phyloP scores from a whole-genome alignment of 805 yeast genomes.

The Yamadazyma phyllophila region DNA sequence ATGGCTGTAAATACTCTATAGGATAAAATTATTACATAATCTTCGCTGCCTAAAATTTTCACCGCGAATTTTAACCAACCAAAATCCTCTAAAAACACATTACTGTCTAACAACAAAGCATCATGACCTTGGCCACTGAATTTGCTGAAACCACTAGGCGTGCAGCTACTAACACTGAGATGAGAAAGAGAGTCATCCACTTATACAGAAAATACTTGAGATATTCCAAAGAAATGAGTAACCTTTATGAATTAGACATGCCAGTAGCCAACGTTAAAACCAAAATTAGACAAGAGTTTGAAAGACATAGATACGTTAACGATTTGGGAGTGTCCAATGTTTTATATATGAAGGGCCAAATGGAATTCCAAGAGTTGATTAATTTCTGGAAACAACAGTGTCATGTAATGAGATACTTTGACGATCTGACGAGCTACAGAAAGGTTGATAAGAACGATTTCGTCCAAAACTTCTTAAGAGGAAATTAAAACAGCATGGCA shows the following conservation, averaged over 20 bases:
- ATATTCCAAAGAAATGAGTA: constrained; percentile 57
- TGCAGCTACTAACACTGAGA: constrained; percentile 57
- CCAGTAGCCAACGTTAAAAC: constrained; percentile 79
- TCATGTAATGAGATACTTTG: constrained; percentile 80
- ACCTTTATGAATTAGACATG: constrained; percentile 69
- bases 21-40: background rate
- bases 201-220: constrained; percentile 72
- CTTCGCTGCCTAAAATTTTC: constrained; percentile 1
- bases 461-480: constrained; percentile 71
- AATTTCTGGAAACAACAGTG: constrained; percentile 91
- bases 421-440: constrained; percentile 57
- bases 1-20: too few relatives aligned
- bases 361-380: constrained; percentile 85
- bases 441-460: constrained; percentile 59
- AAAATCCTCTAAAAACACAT: constrained; percentile 14
- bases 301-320: constrained; percentile 72
- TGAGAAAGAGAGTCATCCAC: constrained; percentile 61
- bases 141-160: constrained; percentile 79
- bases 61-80: constrained; percentile 20
- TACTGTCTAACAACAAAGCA: constrained; percentile 3
- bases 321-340: constrained; percentile 67
- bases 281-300: constrained; percentile 85
- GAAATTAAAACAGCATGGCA: constrained; percentile 28
- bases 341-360: constrained; percentile 76
- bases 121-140: constrained; percentile 70